Conservation (phyloP, 129 eudicot genomes). For the Escallonia herrerae region DNA sequence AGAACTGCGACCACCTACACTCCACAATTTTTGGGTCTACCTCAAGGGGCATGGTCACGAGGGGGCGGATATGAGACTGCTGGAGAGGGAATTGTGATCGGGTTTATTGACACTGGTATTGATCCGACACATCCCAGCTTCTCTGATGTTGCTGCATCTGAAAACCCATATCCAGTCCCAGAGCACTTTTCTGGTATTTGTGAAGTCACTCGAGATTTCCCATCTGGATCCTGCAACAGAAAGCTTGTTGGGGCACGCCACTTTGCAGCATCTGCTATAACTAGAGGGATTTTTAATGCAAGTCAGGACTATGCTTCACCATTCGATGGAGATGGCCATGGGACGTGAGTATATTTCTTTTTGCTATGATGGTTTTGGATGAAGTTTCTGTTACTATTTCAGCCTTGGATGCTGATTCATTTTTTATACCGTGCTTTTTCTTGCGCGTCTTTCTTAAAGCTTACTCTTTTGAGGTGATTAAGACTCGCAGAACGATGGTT, state of each 20-base stretch:
- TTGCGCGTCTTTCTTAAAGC: too few relatives aligned
- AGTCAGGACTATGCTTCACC: conserved; percentile 97
- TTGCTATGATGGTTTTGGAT: not conserved
- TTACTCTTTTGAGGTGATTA: too few relatives aligned
- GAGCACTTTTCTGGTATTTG: conserved; percentile 76
- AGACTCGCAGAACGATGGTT: too few relatives aligned
- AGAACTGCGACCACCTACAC: conserved; percentile 92
- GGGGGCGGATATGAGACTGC: conserved; percentile 82
- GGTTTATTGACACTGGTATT: conserved; percentile 90
- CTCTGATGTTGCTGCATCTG: conserved; percentile 46
- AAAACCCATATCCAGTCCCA: conserved; percentile 69
- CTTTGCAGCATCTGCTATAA: conserved; percentile 97
- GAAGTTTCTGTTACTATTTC: not conserved
- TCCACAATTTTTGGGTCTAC: conserved; percentile 88
- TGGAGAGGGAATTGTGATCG: conserved; percentile 95
- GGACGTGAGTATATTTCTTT: conserved; percentile 58
- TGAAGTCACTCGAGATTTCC: conserved; percentile 91
- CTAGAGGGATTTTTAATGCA: conserved; percentile 90
- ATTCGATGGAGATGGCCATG: conserved; percentile 94
- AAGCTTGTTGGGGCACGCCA: conserved; percentile 97
- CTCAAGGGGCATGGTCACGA: conserved; percentile 95
- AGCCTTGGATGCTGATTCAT: too few relatives aligned
- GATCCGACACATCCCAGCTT: conserved; percentile 90
- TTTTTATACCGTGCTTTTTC: too few relatives aligned
- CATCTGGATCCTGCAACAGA: conserved; percentile 96